phyloP scores from a whole-genome alignment of 768 basidiomycete genomes.

The Collybia sordida region DNA sequence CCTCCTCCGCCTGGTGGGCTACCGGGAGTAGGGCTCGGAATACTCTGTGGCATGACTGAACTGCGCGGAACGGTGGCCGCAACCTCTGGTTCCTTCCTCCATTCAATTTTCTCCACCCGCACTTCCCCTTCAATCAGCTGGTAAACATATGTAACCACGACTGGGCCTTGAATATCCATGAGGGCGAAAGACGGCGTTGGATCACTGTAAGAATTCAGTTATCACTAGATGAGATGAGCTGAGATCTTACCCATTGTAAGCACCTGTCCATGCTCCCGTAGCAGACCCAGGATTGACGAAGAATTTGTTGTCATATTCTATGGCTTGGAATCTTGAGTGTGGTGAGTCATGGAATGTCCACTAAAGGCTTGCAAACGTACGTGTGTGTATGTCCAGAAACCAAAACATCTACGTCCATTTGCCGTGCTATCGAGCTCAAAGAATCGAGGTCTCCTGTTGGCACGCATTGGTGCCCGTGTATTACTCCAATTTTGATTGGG shows the following conservation, averaged over 20 bases:
- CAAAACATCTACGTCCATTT: constrained; percentile 98
- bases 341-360: background rate
- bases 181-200: constrained; percentile 93
- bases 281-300: constrained; percentile 96
- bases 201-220: constrained; percentile 46
- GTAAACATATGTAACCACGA: constrained; percentile 97
- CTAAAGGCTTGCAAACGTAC: constrained; percentile 43
- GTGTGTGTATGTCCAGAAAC: constrained; percentile 93
- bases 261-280: constrained; percentile 91
- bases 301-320: constrained; percentile 88
- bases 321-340: constrained; percentile 81
- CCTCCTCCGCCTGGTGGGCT: constrained; percentile 17
- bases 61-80: constrained; percentile 39
- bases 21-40: constrained; percentile 35
- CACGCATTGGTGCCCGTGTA: constrained; percentile 93
- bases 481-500: constrained; percentile 87
- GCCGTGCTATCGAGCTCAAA: constrained; percentile 83
- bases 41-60: constrained; percentile 49
- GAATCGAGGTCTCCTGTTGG: constrained; percentile 92
- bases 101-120: constrained; percentile 89
- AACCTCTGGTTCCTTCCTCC: constrained; percentile 58
- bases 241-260: constrained; percentile 57
- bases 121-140: constrained; percentile 93
- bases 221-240: constrained; percentile 3
- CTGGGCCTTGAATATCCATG: constrained; percentile 97